Evolutionary conservation across 1,284 basidiomycete genomes (phyloP).

Genomic region (Cerioporus squamosus): DNA sequence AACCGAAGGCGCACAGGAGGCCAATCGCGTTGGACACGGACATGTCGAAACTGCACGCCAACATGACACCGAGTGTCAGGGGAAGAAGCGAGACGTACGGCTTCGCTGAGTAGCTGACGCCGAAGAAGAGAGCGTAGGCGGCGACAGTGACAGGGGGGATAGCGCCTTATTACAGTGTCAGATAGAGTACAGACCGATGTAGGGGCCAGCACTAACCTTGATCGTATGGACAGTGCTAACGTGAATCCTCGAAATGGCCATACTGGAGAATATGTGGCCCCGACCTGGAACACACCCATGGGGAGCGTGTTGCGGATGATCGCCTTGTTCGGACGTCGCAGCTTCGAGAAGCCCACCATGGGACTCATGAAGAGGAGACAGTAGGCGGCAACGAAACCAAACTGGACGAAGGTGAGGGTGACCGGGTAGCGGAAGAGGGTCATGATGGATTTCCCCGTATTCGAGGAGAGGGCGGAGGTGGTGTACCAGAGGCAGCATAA

Average conservation of each 20-base stretch:
- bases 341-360: conserved; percentile 63
- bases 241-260: conserved; percentile 95
- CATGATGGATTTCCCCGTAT: conserved; percentile 89
- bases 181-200: background rate
- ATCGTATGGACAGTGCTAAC: conserved; percentile 99
- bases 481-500: conserved; percentile 84
- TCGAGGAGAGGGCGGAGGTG: conserved; percentile 86
- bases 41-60: conserved; percentile 94
- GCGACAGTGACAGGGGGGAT: conserved; percentile 95
- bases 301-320: conserved; percentile 85
- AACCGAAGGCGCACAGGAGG: conserved; percentile 90
- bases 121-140: conserved; percentile 91
- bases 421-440: conserved; percentile 87
- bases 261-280: conserved; percentile 97
- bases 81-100: conserved; percentile 97
- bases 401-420: conserved; percentile 97
- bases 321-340: conserved; percentile 71
- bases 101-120: conserved; percentile 88
- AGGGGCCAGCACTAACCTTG: conserved; percentile 66
- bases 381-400: conserved; percentile 90
- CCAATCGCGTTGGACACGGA: conserved; percentile 85
- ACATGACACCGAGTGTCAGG: conserved; percentile 95
- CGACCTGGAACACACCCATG: conserved; percentile 94
- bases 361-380: conserved; percentile 85
- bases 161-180: conserved; percentile 66